Base-by-base conservation (phyloP, 2,329 filamentous ascomycete species). In the Colletotrichum chlorophyti region DNA sequence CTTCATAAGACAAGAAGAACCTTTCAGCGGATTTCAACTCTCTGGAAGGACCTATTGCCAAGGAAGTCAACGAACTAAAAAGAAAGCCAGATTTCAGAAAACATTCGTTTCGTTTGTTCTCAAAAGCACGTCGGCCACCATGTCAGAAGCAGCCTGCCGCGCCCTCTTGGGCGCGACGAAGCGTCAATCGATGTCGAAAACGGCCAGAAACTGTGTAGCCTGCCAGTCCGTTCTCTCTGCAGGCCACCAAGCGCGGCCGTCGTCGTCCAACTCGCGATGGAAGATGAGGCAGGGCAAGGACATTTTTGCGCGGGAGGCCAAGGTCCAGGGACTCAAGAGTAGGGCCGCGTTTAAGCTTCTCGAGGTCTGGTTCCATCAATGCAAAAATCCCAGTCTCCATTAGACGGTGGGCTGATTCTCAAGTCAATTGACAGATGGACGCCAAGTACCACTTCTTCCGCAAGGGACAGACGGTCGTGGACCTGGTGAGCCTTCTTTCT, bases 281-380 rank as follows among this genome's bases (percentile, higher is more conserved):
- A 91, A 92, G 72, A 82, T 83, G 49, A 88, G 95, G 17, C 93
- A 97, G 69, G 79, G 79, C 34, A 82, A 75, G 35, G 95, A 99
- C 75, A 75, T 74, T 15, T 96, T 87, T 70, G 84, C 89, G 0
- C 85, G 84, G 53, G 85, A 90, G 66, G 93, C 95, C 41, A 90
- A 87, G 68, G 86, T 96, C 2, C 83, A 90, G 64, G 89, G 89
- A 0, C 77, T 97, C 57, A 97, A 94, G 74, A 96, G 92, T 67
- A 86, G 95, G 62, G 95, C 95, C 23, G 95, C 93, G 0, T 97
- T 95, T 74, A 99, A 99, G 74, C 79, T 99, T 9, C 75, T 97
- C 15, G 91, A 97, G 80, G 92, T 92, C 70, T 27, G 68, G 8
- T 15, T 17, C 11, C n/a, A 6, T n/a, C 19, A 15, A 66, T 7